Conservation (phyloP, 306 rosid species). For the Dalbergia cochinchinensis region DNA sequence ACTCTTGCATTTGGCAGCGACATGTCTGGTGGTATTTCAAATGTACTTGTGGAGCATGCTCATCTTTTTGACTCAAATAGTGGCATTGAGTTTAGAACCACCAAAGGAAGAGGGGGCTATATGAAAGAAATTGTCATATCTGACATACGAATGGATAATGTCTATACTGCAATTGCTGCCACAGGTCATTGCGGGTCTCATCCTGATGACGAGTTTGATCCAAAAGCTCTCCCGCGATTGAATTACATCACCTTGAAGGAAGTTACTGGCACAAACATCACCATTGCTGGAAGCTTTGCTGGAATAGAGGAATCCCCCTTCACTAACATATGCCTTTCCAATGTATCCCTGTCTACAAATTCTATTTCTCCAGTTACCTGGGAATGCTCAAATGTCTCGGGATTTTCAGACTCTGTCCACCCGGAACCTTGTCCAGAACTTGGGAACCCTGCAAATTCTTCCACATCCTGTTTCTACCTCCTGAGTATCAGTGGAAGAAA, state of each 20-base stretch:
- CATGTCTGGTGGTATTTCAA: slow-evolving; percentile 96
- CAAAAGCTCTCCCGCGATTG: slow-evolving; percentile 79
- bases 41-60: slow-evolving; percentile 74
- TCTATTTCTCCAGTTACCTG: slow-evolving; percentile 64
- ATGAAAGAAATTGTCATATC: slow-evolving; percentile 70
- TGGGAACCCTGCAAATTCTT: slow-evolving; percentile 54
- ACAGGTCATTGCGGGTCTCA: slow-evolving; percentile 83
- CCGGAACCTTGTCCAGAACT: slow-evolving; percentile 90
- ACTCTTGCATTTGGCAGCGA: slow-evolving; percentile 93
- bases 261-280: slow-evolving; percentile 74
- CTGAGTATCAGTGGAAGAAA: slow-evolving; percentile 55
- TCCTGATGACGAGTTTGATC: slow-evolving; percentile 91
- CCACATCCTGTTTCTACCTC: slow-evolving; percentile 64
- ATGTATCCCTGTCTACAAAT: slow-evolving; percentile 69
- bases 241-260: slow-evolving; percentile 69
- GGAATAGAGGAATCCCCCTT: slow-evolving; percentile 94
- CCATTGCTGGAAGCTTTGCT: slow-evolving; percentile 71
- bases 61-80: slow-evolving; percentile 67
- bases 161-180: slow-evolving; percentile 72
- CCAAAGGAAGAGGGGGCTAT: slow-evolving; percentile 92
- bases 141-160: slow-evolving; percentile 69
- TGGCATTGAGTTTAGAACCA: slow-evolving; percentile 82
- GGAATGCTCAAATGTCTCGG: slow-evolving; percentile 87
- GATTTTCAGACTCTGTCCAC: slow-evolving; percentile 74
- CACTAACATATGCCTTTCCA: slow-evolving; percentile 80